Evolutionary conservation across 257 asterid species (phyloP).

Genomic region (Solanum raphanifolium): DNA sequence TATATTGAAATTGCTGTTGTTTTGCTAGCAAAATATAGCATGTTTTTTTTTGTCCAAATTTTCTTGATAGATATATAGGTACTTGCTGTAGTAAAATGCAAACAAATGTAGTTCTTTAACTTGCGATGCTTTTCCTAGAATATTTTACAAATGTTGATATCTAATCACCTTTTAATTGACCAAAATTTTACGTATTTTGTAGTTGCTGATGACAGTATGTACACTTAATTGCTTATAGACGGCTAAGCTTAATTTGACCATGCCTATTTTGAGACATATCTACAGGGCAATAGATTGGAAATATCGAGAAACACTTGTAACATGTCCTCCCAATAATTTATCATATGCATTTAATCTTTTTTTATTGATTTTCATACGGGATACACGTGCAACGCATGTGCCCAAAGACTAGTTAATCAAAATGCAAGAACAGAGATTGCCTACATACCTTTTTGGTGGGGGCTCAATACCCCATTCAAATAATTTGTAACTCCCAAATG

Average conservation of each 20-base stretch:
- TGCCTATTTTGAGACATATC: neutral
- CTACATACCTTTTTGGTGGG: conserved; percentile 43
- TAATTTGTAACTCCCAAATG: conserved; percentile 64
- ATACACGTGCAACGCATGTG: too few species aligned
- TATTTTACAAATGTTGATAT: too few species aligned
- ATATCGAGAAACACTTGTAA: neutral
- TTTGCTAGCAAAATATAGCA: too few species aligned
- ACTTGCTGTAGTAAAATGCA: neutral
- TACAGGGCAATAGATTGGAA: neutral
- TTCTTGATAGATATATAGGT: neutral
- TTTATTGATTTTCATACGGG: too few species aligned
- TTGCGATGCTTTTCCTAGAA: too few species aligned
- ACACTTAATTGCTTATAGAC: neutral
- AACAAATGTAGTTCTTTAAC: neutral
- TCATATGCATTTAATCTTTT: too few species aligned
- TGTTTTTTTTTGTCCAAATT: too few species aligned
- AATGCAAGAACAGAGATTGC: neutral
- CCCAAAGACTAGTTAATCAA: neutral
- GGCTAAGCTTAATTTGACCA: neutral
- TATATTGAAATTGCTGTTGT: too few species aligned
- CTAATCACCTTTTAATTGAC: neutral
- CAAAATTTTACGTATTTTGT: too few species aligned
- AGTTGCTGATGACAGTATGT: neutral
- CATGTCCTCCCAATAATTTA: too few species aligned
- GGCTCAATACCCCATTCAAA: conserved; percentile 56